Base-by-base conservation (phyloP, 257 asterid species). In the Linaria vulgaris region DNA sequence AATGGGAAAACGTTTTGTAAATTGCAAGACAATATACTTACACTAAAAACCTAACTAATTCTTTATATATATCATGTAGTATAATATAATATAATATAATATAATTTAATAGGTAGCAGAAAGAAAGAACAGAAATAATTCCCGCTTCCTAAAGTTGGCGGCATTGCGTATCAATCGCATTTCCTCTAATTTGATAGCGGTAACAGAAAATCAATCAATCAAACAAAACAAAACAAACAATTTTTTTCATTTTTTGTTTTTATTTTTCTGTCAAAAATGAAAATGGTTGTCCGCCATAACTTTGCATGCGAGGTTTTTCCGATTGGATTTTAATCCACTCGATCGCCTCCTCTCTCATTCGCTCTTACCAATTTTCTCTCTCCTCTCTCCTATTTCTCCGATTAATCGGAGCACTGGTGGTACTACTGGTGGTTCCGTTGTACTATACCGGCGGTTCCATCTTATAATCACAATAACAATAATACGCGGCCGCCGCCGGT, bases 391-490 rank as follows among this genome's bases (percentile, higher is more conserved):
- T 9, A 43, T 20, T 51, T 16, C 11, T 31, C 59, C 47, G 19
- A 63, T 63, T 37, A 24, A 45, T 46, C 73, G 63, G 78, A 70
- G 79, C 59, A 76, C 1, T 7, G 61, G 53, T 34, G 62, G 82
- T 74, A 76, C 1, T 7, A 44, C 23, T 34, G 62, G 82, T 74
- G 82, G 83, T 74, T 72, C 80, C 78, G 79, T 74, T 78, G 34
- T 27, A 27, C 70, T 72, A n/a, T n/a, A 72, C 81, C 79, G 78
- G 82, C 82, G 82, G 82, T 74, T 75, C 82, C 80, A 78, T 76
- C 81, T 70, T 27, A 27, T 27, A 27, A 2, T 2, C 6, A 27
- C 3, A 27, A 2, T 2, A 27, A 6, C 6, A 27, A 27, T 79
- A 69, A 51, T 49, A 59, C 45, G 43, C 63, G 69, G 52, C 59